These are phyloP conservation scores for Pestalotiopsis sp. DNA, from an alignment of 2,329 filamentous ascomycete genomes.

Conservation along the genomic window DNA sequence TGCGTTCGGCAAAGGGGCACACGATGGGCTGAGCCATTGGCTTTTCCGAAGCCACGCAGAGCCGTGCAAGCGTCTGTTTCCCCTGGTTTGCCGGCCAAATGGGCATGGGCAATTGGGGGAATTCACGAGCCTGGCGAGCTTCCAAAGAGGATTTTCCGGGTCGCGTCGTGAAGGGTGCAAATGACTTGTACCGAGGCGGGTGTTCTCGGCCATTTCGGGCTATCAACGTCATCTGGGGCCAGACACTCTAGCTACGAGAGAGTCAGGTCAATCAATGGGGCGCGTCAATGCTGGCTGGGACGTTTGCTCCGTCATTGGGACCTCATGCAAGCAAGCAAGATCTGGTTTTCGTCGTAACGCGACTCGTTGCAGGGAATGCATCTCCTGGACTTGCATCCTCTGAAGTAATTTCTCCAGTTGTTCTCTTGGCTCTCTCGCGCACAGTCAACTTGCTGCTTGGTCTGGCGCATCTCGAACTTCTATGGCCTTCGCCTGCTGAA, in stretches of 20 bases:
- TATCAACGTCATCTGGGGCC: conserved; percentile 12
- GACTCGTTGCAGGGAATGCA: not conserved
- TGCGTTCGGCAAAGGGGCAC: conserved; percentile 12
- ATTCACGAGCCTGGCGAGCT: not conserved
- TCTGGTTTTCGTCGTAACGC: not conserved
- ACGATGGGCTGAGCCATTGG: conserved; percentile 15
- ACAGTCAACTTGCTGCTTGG: not conserved
- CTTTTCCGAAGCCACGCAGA: not conserved
- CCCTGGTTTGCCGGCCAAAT: conserved; percentile 2
- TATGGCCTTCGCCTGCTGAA: not conserved
- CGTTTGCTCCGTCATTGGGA: conserved; percentile 18
- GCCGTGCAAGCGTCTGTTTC: not conserved
- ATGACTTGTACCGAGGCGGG: conserved; percentile 26
- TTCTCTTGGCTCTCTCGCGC: not conserved
- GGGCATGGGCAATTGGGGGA: not conserved
- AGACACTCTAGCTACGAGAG: not conserved
- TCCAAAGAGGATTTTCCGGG: conserved; percentile 36
- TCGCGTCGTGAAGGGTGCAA: conserved; percentile 23
- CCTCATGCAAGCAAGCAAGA: not conserved
- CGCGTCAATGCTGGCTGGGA: not conserved
- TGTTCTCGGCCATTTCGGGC: conserved; percentile 28
- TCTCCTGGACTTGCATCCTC: not conserved
- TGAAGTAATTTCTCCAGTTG: not conserved
- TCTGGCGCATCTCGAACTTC: not conserved
- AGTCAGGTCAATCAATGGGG: not conserved